A percentile compares a stretch with the other conserved stretches of the same genome.
Evolutionary conservation across 495 filamentous ascomycete species (phyloP).

Genomic region (Neurospora sp.): DNA sequence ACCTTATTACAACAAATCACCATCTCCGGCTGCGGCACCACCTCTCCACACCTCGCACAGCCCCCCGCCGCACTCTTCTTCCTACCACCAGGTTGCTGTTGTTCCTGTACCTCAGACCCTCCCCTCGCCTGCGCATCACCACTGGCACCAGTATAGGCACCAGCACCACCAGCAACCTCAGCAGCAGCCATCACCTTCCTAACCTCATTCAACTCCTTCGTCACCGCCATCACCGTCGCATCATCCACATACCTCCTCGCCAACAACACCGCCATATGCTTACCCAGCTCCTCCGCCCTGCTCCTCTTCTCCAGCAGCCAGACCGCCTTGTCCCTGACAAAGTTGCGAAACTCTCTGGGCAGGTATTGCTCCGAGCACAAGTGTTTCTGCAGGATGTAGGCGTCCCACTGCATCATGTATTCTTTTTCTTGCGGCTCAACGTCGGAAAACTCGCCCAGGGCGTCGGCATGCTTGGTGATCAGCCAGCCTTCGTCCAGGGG

Average conservation of each 20-base stretch:
- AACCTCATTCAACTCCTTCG: conserved; percentile 27
- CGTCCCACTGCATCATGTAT: conserved; percentile 41
- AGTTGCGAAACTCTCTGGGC: conserved; percentile 32
- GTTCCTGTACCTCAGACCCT: conserved; percentile 1
- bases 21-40: conserved; percentile 25
- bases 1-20: conserved; percentile 36
- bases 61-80: conserved; percentile 25
- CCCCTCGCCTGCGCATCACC: not conserved
- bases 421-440: conserved; percentile 40
- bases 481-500: conserved; percentile 39
- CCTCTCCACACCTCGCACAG: conserved; percentile 28
- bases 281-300: conserved; percentile 35
- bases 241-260: conserved; percentile 30
- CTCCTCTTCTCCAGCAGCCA: conserved; percentile 32
- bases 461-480: conserved; percentile 40
- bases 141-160: not conserved
- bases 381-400: conserved; percentile 34
- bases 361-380: conserved; percentile 37
- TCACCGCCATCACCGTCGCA: conserved; percentile 21
- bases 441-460: conserved; percentile 40
- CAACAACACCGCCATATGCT: conserved; percentile 34
- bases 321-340: conserved; percentile 28
- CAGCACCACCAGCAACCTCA: not conserved
- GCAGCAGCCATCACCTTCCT: conserved; percentile 4
- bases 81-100: conserved; percentile 13